Base-by-base conservation (phyloP, 1,284 basidiomycete genomes). In the Meripilus lineatus region DNA sequence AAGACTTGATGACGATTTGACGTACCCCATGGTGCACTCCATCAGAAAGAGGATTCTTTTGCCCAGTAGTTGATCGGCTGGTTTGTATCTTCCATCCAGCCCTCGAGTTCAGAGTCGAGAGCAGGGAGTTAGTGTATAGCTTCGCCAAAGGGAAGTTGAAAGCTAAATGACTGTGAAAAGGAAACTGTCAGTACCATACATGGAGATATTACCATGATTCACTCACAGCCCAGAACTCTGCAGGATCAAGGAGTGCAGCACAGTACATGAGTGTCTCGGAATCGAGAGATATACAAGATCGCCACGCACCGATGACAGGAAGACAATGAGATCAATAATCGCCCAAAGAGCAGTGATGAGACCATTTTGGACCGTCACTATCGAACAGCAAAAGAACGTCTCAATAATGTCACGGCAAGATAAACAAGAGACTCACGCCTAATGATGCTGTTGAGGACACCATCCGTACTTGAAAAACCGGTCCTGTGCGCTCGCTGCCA, bases 401-500 rank as follows among this genome's bases (percentile, higher is more conserved):
- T 30, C 28, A 30, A 30, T 8, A 30, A 8, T 30, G n/a, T 30
- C n/a, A 10, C 28, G 8, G 8, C n/a, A n/a, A n/a, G n/a, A n/a
- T n/a, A n/a, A n/a, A n/a, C 10, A 13, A 22, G 4, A 3, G 11
- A 59, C 68, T 42, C 48, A 74, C 74, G 42, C 45, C 70, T 58
- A 37, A 74, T 72, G 39, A 76, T 70, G 36, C 55, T 61, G 53
- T 67, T 64, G 23, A 68, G 57, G 21, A 64, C 48, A 46, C 64
- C 64, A 40, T 68, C 64, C 1, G 65, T 66, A 4, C 52, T 49
- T 20, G 57, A 50, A 37, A 64, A 64, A 4, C 65, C 65, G 1
- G 64, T 65, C 48, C 66, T 72, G 52, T 73, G 67, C 36, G 56
- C 63, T 45, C 62, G 60, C 70, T 73, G 42, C 10, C n/a, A 15